A percentile compares a stretch with the other conserved stretches of the same genome.
Conservation (phyloP, 2,329 filamentous ascomycete genomes). For the Ceratocystis colombiana region DNA sequence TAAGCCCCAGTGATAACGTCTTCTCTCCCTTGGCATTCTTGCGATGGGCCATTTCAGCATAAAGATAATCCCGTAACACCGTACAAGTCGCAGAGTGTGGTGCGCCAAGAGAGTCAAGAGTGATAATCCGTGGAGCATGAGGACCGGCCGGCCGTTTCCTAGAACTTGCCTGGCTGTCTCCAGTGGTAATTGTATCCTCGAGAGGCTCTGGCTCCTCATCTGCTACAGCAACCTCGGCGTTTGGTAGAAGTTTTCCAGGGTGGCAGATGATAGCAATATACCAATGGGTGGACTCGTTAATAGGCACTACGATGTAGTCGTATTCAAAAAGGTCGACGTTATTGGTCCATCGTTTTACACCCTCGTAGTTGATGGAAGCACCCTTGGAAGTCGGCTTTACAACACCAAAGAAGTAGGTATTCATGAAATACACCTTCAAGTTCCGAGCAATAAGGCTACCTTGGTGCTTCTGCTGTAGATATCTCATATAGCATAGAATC, state of each 20-base stretch:
- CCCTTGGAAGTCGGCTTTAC: constrained; percentile 48
- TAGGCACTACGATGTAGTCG: constrained; percentile 83
- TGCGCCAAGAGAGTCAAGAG: constrained; percentile 72
- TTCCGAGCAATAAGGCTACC: constrained; percentile 41
- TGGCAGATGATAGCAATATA: constrained; percentile 95
- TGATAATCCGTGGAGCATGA: constrained; percentile 61
- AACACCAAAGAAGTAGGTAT: constrained; percentile 80
- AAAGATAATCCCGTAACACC: constrained; percentile 65
- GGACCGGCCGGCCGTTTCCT: constrained; percentile 32
- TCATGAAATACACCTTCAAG: constrained; percentile 73
- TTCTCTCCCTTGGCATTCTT: constrained; percentile 37
- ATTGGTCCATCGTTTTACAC: constrained; percentile 78
- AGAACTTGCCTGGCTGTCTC: neutral
- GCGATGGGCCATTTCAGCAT: constrained; percentile 59
- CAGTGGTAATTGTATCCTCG: neutral
- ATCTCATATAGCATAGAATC: constrained; percentile 76
- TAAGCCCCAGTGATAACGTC: constrained; percentile 43
- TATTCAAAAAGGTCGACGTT: constrained; percentile 74
- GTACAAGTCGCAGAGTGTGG: constrained; percentile 54
- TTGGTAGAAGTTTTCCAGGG: constrained; percentile 50
- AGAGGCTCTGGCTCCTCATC: constrained; percentile 3
- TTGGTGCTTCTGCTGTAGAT: constrained; percentile 53
- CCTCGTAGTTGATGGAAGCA: constrained; percentile 62
- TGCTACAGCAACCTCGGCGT: neutral
- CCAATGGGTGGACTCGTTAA: constrained; percentile 84